A percentile compares a stretch with the other conserved stretches of the same genome.
These are phyloP conservation scores for Penicillium atrosanguineum DNA, from an alignment of 495 filamentous ascomycete species.

Conservation along the genomic window DNA sequence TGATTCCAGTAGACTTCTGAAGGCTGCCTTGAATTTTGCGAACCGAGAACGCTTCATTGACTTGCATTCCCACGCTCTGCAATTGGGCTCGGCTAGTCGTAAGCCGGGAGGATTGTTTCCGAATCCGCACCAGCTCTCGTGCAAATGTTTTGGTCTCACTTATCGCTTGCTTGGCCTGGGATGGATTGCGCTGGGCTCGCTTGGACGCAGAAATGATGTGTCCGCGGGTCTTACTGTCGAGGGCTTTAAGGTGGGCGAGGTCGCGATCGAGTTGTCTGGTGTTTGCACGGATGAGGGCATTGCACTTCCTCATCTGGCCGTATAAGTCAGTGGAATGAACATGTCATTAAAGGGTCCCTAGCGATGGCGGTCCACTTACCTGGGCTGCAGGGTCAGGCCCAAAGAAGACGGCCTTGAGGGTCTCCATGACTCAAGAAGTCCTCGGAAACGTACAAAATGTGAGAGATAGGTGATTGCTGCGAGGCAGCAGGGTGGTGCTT, in stretches of 20 bases:
- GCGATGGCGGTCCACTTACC: conserved; percentile 46
- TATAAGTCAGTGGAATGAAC: conserved; percentile 2
- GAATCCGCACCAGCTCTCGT: conserved; percentile 77
- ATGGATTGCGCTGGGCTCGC: conserved; percentile 74
- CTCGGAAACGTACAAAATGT: not conserved
- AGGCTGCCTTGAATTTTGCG: conserved; percentile 96
- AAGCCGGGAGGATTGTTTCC: conserved; percentile 70
- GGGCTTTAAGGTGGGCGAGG: conserved; percentile 66
- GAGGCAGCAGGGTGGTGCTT: not conserved
- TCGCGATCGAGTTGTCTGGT: conserved; percentile 95
- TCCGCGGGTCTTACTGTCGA: conserved; percentile 83
- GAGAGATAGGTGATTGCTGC: not conserved
- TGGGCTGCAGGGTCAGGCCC: conserved; percentile 91
- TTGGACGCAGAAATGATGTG: conserved; percentile 75
- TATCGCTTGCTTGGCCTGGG: conserved; percentile 70
- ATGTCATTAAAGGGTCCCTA: not conserved
- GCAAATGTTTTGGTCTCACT: conserved; percentile 83
- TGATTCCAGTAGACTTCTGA: conserved; percentile 80
- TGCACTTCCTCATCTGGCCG: conserved; percentile 90
- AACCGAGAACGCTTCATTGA: conserved; percentile 92
- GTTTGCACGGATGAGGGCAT: conserved; percentile 83
- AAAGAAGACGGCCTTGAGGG: conserved; percentile 81
- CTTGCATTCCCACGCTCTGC: conserved; percentile 94
- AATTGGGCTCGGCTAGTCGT: conserved; percentile 87
- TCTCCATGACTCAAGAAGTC: conserved; percentile 64